phyloP scores from a whole-genome alignment of 257 asterid species.

The Nicotiana tabacum region DNA sequence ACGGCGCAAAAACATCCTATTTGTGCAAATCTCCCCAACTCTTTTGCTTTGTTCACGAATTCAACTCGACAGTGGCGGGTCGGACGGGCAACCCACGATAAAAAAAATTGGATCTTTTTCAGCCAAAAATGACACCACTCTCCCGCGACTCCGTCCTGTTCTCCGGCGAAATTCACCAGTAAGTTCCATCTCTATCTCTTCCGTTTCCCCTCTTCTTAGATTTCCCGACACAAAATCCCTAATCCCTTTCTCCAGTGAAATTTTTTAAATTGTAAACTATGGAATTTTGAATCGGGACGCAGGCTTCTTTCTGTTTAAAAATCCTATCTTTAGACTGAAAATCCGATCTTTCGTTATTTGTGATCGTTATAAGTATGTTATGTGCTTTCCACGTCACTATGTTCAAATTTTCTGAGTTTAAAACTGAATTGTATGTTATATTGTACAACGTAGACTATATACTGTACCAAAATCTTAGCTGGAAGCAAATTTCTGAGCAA shows the following conservation, averaged over 20 bases:
- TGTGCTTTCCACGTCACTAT: too few relatives aligned
- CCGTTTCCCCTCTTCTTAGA: background rate
- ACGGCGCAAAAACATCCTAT: too few relatives aligned
- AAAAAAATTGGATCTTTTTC: background rate
- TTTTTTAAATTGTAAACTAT: background rate
- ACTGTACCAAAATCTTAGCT: background rate
- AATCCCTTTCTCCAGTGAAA: background rate
- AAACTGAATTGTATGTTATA: background rate
- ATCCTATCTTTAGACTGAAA: too few relatives aligned
- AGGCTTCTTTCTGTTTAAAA: background rate
- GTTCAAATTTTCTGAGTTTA: background rate
- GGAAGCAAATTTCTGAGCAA: background rate
- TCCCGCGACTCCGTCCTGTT: background rate
- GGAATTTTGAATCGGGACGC: background rate
- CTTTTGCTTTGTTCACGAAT: background rate
- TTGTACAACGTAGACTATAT: background rate
- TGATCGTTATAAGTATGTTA: too few relatives aligned
- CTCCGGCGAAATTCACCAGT: background rate
- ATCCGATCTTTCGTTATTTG: too few relatives aligned
- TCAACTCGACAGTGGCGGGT: background rate
- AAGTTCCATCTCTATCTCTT: background rate
- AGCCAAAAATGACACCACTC: background rate
- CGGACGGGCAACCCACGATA: background rate
- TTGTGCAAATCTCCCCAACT: background rate
- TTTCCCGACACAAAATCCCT: background rate